Evolutionary conservation across 192 early-diverging fungal genomes (phyloP).

Genomic region (Haplosporangium gracile): DNA sequence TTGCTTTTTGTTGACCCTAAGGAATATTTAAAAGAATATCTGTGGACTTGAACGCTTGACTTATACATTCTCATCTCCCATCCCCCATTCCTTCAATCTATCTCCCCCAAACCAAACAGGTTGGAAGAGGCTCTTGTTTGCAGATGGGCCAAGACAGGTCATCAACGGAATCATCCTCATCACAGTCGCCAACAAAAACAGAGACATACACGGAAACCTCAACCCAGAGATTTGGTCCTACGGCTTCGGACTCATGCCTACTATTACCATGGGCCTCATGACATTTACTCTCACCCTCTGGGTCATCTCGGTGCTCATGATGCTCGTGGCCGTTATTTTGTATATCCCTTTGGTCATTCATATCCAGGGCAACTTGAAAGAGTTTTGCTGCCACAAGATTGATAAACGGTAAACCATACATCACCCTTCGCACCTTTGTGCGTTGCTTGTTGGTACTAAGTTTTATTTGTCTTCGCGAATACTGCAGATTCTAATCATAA

Average conservation of each 20-base stretch:
- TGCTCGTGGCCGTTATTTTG: slow-evolving; percentile 72
- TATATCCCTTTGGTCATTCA: slow-evolving; percentile 84
- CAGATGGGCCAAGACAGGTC: slow-evolving; percentile 85
- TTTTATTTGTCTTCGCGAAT: no score
- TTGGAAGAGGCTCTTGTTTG: slow-evolving; percentile 89
- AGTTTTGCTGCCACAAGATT: slow-evolving; percentile 90
- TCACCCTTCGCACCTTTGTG: slow-evolving; percentile 63
- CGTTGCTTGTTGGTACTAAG: slow-evolving; percentile 67
- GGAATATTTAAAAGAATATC: neutral
- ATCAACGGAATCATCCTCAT: slow-evolving; percentile 70
- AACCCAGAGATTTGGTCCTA: slow-evolving; percentile 13
- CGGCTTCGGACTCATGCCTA: neutral
- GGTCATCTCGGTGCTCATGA: slow-evolving; percentile 66
- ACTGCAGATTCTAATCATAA: slow-evolving; percentile 72
- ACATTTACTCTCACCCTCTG: slow-evolving; percentile 77
- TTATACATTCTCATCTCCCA: neutral
- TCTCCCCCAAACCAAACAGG: slow-evolving; percentile 49
- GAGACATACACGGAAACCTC: neutral
- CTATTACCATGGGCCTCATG: slow-evolving; percentile 56
- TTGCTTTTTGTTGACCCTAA: neutral
- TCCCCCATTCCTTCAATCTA: neutral
- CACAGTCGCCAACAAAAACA: slow-evolving; percentile 28
- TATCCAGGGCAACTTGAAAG: slow-evolving; percentile 89
- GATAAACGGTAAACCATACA: slow-evolving; percentile 80
- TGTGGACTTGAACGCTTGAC: neutral